Evolutionary conservation across 768 basidiomycete genomes (phyloP).

Genomic region (Leucocoprinus birnbaumii): DNA sequence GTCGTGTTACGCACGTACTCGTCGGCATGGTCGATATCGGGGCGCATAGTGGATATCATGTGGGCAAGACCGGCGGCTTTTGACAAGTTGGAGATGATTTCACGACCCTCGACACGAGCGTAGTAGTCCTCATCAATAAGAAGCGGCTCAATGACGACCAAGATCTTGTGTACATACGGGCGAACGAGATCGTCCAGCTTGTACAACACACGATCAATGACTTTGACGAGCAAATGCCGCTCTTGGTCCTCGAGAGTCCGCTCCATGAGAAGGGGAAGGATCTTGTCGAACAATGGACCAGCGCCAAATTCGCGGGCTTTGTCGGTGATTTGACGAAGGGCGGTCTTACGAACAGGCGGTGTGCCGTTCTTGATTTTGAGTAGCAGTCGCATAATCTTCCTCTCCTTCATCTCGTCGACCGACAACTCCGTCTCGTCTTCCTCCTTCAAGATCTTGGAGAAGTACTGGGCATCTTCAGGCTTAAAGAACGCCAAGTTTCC

Average conservation of each 20-base stretch:
- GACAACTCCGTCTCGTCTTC: slow-evolving; percentile 92
- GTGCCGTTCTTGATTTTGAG: slow-evolving; percentile 99
- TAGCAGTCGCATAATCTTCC: slow-evolving; percentile 97
- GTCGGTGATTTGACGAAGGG: slow-evolving; percentile 97
- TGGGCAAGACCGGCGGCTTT: slow-evolving; percentile 99
- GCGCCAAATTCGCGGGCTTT: slow-evolving; percentile 98
- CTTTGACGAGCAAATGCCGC: slow-evolving; percentile 96
- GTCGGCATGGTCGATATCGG: slow-evolving; percentile 98
- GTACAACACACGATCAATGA: slow-evolving; percentile 98
- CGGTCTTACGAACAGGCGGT: slow-evolving; percentile 96
- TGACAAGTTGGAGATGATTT: slow-evolving; percentile 98
- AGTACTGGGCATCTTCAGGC: slow-evolving; percentile 96
- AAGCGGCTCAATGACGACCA: slow-evolving; percentile 98
- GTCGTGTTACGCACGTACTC: slow-evolving; percentile 99
- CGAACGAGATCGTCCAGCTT: slow-evolving; percentile 98
- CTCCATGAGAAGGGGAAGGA: slow-evolving; percentile 96
- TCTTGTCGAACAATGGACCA: slow-evolving; percentile 98
- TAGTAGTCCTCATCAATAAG: slow-evolving; percentile 98
- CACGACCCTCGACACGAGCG: slow-evolving; percentile 95
- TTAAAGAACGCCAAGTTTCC: slow-evolving; percentile 98
- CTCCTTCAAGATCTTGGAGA: slow-evolving; percentile 92
- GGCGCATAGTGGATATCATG: slow-evolving; percentile 99
- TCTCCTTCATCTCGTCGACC: slow-evolving; percentile 98
- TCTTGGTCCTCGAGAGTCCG: slow-evolving; percentile 98
- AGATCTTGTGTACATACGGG: slow-evolving; percentile 98